A percentile compares a stretch with the other conserved stretches of the same genome.
These are phyloP conservation scores for Chaetomiaceae sp. DNA, from an alignment of 2,329 filamentous ascomycete species.

Conservation along the genomic window DNA sequence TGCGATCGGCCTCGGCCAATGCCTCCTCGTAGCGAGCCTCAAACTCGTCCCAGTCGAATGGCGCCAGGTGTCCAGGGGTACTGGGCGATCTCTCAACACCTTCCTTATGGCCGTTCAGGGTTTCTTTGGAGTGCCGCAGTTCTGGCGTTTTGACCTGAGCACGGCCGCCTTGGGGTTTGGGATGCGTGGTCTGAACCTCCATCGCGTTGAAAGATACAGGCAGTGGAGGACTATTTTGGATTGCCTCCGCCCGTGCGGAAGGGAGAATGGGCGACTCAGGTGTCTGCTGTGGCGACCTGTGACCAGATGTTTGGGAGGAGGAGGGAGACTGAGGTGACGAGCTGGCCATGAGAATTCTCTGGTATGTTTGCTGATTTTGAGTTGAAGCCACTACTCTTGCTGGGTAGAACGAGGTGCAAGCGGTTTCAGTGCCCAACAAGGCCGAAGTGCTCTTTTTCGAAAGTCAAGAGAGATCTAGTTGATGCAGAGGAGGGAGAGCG, in stretches of 20 bases:
- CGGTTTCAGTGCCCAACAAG: slow-evolving; percentile 1
- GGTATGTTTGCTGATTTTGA: neutral
- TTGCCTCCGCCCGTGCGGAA: slow-evolving; percentile 8
- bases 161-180: slow-evolving; percentile 15
- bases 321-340: slow-evolving; percentile 11
- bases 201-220: slow-evolving; percentile 13
- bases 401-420: neutral
- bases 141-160: slow-evolving; percentile 25
- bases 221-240: slow-evolving; percentile 6
- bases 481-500: too few relatives aligned
- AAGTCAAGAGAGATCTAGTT: too few relatives aligned
- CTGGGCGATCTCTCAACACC: slow-evolving; percentile 33
- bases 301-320: slow-evolving; percentile 12
- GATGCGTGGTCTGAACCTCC: slow-evolving; percentile 9
- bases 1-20: slow-evolving; percentile 54
- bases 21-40: slow-evolving; percentile 61
- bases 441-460: slow-evolving; percentile 5
- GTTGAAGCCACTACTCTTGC: neutral
- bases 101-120: slow-evolving; percentile 22
- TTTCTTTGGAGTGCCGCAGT: slow-evolving; percentile 22
- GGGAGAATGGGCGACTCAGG: slow-evolving; percentile 19
- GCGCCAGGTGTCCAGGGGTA: slow-evolving; percentile 46
- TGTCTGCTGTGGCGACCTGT: slow-evolving; percentile 11
- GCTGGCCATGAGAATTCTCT: slow-evolving; percentile 17
- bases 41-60: slow-evolving; percentile 74